Evolutionary conservation across 768 basidiomycete species (phyloP).

Genomic region (Termitomyces sp.): DNA sequence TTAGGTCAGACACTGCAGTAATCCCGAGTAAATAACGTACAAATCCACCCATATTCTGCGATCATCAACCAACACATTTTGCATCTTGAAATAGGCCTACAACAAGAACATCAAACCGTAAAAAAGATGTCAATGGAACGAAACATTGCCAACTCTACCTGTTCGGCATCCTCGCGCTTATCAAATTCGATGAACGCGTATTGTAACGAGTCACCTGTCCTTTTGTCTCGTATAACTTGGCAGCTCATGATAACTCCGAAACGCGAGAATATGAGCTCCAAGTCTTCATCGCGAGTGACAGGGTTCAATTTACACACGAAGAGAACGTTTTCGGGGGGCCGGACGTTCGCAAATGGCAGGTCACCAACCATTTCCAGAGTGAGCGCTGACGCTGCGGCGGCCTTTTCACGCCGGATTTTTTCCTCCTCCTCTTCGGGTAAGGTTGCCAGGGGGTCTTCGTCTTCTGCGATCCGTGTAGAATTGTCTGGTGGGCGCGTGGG

Average conservation of each 20-base stretch:
- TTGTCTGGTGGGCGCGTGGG: constrained; percentile 83
- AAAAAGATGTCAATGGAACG: not conserved
- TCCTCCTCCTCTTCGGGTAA: constrained; percentile 87
- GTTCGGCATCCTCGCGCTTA: constrained; percentile 88
- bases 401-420: constrained; percentile 74
- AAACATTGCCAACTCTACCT: constrained; percentile 42
- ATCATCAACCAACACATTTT: constrained; percentile 97
- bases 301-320: constrained; percentile 99
- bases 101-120: not conserved
- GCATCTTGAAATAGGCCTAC: constrained; percentile 99
- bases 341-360: constrained; percentile 94
- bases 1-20: constrained; percentile 14
- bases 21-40: constrained; percentile 40
- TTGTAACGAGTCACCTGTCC: constrained; percentile 93
- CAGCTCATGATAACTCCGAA: constrained; percentile 97
- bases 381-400: constrained; percentile 88
- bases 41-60: constrained; percentile 99
- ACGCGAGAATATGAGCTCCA: constrained; percentile 95
- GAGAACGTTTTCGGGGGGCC: constrained; percentile 96
- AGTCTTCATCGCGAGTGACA: constrained; percentile 92
- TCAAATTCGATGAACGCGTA: constrained; percentile 99
- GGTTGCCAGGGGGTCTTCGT: constrained; percentile 84
- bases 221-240: constrained; percentile 95
- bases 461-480: constrained; percentile 89
- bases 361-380: constrained; percentile 99